These are phyloP conservation scores for Diversispora epigaea DNA, from an alignment of 192 early-diverging fungal genomes.

Conservation along the genomic window DNA sequence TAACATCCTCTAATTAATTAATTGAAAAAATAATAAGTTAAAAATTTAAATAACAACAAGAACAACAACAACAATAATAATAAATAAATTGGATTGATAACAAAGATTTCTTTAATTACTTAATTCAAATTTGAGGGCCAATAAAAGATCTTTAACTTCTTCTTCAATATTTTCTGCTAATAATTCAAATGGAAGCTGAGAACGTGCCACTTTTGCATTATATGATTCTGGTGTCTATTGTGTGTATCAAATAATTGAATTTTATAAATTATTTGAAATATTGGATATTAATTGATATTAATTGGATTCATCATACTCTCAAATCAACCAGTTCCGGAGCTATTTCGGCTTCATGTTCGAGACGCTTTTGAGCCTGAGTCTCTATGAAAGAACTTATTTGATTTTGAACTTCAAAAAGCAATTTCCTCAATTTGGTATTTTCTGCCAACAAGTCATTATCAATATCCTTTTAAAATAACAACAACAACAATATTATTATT, in stretches of 20 bases:
- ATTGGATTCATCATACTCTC: not conserved
- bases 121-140: constrained; percentile 17
- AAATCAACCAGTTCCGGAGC: not conserved
- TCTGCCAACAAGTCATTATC: constrained; percentile 25
- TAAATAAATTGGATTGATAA: too few species aligned
- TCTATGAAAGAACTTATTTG: constrained; percentile 5
- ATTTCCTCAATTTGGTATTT: constrained; percentile 14
- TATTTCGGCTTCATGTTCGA: not conserved
- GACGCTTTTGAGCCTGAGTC: not conserved
- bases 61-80: too few species aligned
- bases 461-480: not conserved
- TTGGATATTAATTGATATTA: not conserved
- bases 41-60: too few species aligned
- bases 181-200: constrained; percentile 20
- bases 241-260: not conserved
- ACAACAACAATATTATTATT: constrained; percentile 20
- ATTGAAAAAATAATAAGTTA: too few species aligned
- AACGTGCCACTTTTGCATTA: constrained; percentile 1
- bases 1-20: too few species aligned
- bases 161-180: constrained; percentile 26
- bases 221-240: constrained; percentile 24
- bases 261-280: not conserved
- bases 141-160: constrained; percentile 11
- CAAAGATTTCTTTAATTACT: not conserved
- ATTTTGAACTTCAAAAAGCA: constrained; percentile 22